Evolutionary conservation across 2,329 filamentous ascomycete genomes (phyloP), one percentile per base, ranked within the genome.

Genomic region (Fusarium avenaceum): DNA sequence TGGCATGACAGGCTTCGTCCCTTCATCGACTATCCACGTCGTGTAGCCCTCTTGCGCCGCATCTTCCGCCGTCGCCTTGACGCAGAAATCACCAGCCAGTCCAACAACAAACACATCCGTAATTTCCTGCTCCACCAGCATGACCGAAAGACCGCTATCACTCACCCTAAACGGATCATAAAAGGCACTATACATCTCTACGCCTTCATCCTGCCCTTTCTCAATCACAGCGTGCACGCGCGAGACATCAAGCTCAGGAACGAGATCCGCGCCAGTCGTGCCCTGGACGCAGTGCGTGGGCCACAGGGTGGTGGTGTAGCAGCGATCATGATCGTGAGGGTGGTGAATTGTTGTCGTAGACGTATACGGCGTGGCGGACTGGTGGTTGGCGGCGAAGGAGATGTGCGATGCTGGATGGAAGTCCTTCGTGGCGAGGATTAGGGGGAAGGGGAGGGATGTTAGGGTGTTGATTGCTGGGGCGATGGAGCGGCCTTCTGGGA

Each of bases 151-250:
- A 15, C 89, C 89, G 73, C 87, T 90, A 72, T 90, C 88, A 26
- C 81, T 82, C 15, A 91, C 82, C 32, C 80, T 80, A 72, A 97
- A 95, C 0, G 92, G 92, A 75, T 94, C 92, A 63, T 90, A 90
- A 74, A 99, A 98, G 1, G 91, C 94, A 65, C 91, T 95, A 80
- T 97, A 98, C 92, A 97, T 97, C 80, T 99, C 96, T 3, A 97
- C 87, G 44, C 86, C 82, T 44, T 83, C 77, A 75, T 93, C 85
- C 75, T 84, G 86, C 13, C 96, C 96, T 82, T 99, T 99, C 70
- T 92, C 86, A 15, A 97, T 80, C 28, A 93, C 82, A 35, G 79
- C 72, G 70, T 95, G 85, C n/a, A 97, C 70, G 17, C 82, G 84
- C 9, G 75, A 72, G 15, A 76, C 61, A 49, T 93, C 82, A 2